Evolutionary conservation across 805 yeast species (phyloP), one percentile per base, ranked within the genome.

Genomic region (Babjeviella inositovora): DNA sequence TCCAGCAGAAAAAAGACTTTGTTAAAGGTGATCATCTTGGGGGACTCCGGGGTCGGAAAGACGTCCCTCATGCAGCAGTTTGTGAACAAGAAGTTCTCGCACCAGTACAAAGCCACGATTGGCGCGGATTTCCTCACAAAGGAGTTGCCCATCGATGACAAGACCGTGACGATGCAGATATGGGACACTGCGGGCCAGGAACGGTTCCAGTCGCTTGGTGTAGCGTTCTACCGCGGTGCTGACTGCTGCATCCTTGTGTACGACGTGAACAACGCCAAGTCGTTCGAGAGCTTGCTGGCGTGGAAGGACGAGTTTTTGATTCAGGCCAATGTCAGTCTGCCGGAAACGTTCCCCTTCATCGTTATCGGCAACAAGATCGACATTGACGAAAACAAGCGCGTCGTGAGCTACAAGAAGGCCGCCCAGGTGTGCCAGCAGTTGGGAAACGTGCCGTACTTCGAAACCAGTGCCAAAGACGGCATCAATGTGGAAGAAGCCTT

Each of bases 101-200:
- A 85, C 35, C 97, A 87, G 47, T 90, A 90, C 51, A 90, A 87
- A 43, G 96, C 97, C 14, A 87, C 98, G 9, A 87, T 87, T 34
- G 98, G 98, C 7, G 97, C 97, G 2, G 97, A 90, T 47, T 87
- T 87, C 45, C 62, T 84, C 32, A 87, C 96, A 18, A 87, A 85
- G 47, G 97, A 87, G 39, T 68, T 87, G 29, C 55, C 62, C 14
- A 67, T 90, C 28, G 97, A 90, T 45, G 90, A 76, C 47, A 76
- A 75, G 38, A 65, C 66, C 32, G 84, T 75, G 6, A 71, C 81
- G 12, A 61, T 76, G 62, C 87, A 79, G 51, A 76, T 90, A 26
- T 87, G 98, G 98, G 98, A 87, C 44, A 87, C 98, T 20, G 97
- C 97, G 6, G 98, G 98, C 17, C 98, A 87, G 56, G 98, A 87